Evolutionary conservation across 805 yeast genomes (phyloP).

Genomic region (Starmerella bombi): DNA sequence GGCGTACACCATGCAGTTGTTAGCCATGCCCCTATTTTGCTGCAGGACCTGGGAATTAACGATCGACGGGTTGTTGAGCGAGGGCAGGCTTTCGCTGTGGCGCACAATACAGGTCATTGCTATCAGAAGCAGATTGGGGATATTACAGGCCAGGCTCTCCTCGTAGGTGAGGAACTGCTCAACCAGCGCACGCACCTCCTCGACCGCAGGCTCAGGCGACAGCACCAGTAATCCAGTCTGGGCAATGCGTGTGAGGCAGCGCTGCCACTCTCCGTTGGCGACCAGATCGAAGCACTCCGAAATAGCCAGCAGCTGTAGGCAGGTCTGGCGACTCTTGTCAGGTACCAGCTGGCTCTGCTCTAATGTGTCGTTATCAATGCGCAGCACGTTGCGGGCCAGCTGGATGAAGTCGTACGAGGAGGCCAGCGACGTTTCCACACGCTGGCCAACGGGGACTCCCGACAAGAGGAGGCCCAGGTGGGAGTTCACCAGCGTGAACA

Average conservation of each 20-base stretch:
- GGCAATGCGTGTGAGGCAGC: conserved; percentile 42
- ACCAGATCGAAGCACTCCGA: conserved; percentile 53
- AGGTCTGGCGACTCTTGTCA: conserved; percentile 47
- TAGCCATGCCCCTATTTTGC: conserved; percentile 33
- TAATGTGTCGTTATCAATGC: conserved; percentile 33
- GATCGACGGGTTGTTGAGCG: conserved; percentile 14
- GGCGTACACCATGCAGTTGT: conserved; percentile 85
- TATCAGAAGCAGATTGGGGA: conserved; percentile 68
- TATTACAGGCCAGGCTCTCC: conserved; percentile 59
- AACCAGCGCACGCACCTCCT: conserved; percentile 50
- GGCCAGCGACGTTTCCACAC: conserved; percentile 28
- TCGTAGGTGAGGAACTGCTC: conserved; percentile 53
- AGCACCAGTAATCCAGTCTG: conserved; percentile 57
- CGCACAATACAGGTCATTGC: conserved; percentile 65
- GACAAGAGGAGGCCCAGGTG: conserved; percentile 66
- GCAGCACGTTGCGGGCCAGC: conserved; percentile 30
- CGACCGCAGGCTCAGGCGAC: conserved; percentile 32
- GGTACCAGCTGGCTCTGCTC: conserved; percentile 31
- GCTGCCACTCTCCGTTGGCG: conserved; percentile 45
- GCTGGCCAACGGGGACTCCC: conserved; percentile 52
- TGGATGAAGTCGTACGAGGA: conserved; percentile 24
- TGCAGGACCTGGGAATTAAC: conserved; percentile 19
- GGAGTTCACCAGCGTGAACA: conserved; percentile 57
- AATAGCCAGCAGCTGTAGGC: conserved; percentile 49
- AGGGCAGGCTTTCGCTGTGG: conserved; percentile 29